These are phyloP conservation scores for Russula sp. DNA, from an alignment of 768 basidiomycete species.

Conservation along the genomic window DNA sequence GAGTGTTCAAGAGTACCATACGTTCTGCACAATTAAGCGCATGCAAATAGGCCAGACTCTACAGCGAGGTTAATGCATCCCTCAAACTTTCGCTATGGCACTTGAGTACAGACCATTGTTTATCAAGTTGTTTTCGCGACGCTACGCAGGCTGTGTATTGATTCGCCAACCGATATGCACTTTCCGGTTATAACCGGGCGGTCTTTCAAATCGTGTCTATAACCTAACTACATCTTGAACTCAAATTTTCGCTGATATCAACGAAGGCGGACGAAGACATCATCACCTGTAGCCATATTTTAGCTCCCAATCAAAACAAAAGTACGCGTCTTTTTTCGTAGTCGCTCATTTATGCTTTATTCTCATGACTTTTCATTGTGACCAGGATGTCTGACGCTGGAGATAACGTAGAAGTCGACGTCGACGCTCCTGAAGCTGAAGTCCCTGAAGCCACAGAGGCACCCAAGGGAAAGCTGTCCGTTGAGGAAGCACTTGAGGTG, in stretches of 20 bases:
- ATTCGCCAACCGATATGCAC: no score
- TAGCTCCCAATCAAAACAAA: constrained; percentile 21
- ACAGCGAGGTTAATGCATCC: not conserved
- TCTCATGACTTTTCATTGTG: constrained; percentile 6
- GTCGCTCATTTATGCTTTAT: not conserved
- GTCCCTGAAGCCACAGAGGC: constrained; percentile 83
- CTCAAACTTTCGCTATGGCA: not conserved
- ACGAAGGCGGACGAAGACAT: constrained; percentile 97
- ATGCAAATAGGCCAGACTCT: constrained; percentile 72
- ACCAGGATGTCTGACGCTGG: constrained; percentile 93
- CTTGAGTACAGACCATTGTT: constrained; percentile 14
- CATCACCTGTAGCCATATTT: constrained; percentile 28
- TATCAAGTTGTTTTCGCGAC: not conserved
- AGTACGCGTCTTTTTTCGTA: constrained; percentile 25
- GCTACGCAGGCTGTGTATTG: not conserved
- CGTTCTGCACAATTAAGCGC: constrained; percentile 74
- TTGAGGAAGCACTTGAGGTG: constrained; percentile 92
- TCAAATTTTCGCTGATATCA: constrained; percentile 68
- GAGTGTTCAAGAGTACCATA: constrained; percentile 33
- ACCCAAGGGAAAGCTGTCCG: constrained; percentile 91
- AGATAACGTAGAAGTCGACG: constrained; percentile 70
- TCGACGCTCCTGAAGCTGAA: constrained; percentile 49
- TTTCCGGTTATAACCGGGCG: constrained; percentile 45
- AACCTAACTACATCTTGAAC: constrained; percentile 37
- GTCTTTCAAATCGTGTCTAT: constrained; percentile 40